A percentile compares a stretch with the other conserved stretches of the same genome.
Evolutionary conservation across 257 asterid genomes (phyloP).

Genomic region (Solanum pinnatisectum): DNA sequence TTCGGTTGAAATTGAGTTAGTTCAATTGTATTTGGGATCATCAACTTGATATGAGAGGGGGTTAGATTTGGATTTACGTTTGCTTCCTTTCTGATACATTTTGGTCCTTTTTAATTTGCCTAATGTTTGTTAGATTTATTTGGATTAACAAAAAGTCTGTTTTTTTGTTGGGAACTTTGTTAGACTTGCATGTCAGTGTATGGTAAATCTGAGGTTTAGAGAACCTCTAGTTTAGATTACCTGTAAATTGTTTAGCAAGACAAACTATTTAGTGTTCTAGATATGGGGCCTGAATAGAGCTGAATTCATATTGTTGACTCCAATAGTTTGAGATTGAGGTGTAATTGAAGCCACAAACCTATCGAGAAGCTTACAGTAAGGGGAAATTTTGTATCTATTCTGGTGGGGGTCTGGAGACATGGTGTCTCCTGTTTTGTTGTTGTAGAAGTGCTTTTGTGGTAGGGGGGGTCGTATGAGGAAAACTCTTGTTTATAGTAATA

Average conservation of each 20-base stretch:
- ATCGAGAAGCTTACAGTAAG: not conserved
- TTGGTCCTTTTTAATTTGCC: not conserved
- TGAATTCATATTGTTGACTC: not conserved
- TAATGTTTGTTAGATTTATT: not conserved
- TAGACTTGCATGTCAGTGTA: not conserved
- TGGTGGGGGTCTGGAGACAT: not conserved
- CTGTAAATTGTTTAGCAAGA: not conserved
- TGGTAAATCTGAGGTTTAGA: not conserved
- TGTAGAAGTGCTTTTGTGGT: not conserved
- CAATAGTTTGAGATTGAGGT: not conserved
- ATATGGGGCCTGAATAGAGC: not conserved
- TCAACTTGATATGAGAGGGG: not conserved
- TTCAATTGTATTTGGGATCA: not conserved
- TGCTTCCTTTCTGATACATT: not conserved
- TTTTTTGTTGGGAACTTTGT: not conserved
- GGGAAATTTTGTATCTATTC: not conserved
- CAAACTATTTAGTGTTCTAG: not conserved
- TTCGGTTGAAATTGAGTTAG: not conserved
- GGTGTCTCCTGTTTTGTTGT: not conserved
- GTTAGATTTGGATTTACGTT: not conserved
- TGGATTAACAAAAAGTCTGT: not conserved
- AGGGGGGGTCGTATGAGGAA: not conserved
- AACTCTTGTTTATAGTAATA: not conserved
- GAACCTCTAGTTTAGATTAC: not conserved
- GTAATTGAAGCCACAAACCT: not conserved